A percentile compares a stretch with the other conserved stretches of the same genome.
Conservation (phyloP, 2,329 filamentous ascomycete genomes). For the Decorospora gaudefroyi region DNA sequence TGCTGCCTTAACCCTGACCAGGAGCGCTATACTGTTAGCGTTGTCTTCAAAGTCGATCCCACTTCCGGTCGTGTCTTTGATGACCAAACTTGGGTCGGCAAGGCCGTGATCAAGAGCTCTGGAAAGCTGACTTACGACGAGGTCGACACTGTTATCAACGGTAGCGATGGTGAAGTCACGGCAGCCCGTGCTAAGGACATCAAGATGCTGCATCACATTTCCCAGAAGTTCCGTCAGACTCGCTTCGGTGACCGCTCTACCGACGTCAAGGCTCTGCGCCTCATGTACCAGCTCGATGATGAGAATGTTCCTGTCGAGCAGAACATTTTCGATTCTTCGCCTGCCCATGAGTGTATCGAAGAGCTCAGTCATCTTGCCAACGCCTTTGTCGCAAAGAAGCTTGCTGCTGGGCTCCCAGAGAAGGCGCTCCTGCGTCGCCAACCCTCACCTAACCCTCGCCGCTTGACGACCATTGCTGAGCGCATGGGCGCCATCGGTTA, state of each 20-base stretch:
- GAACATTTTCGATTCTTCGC: slow-evolving; percentile 91
- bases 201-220: slow-evolving; percentile 75
- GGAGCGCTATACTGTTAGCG: slow-evolving; percentile 87
- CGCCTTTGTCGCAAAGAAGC: slow-evolving; percentile 81
- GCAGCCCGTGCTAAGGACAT: slow-evolving; percentile 75
- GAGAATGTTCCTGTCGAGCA: slow-evolving; percentile 96
- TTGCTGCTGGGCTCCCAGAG: slow-evolving; percentile 78
- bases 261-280: slow-evolving; percentile 80
- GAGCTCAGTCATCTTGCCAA: slow-evolving; percentile 95
- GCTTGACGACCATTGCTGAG: slow-evolving; percentile 87
- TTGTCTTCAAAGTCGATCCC: slow-evolving; percentile 88
- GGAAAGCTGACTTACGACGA: slow-evolving; percentile 84
- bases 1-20: slow-evolving; percentile 86
- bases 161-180: slow-evolving; percentile 67
- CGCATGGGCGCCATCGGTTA: slow-evolving; percentile 91
- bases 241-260: slow-evolving; percentile 80
- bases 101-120: slow-evolving; percentile 87
- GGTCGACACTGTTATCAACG: slow-evolving; percentile 79
- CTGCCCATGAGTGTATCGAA: slow-evolving; percentile 90
- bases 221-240: slow-evolving; percentile 87
- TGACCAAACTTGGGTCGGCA: slow-evolving; percentile 90
- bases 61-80: slow-evolving; percentile 78
- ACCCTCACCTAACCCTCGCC: slow-evolving; percentile 79
- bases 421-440: slow-evolving; percentile 92
- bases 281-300: slow-evolving; percentile 93